phyloP scores from a whole-genome alignment of 78 protist species.

The Dictyostelium intermedium region DNA sequence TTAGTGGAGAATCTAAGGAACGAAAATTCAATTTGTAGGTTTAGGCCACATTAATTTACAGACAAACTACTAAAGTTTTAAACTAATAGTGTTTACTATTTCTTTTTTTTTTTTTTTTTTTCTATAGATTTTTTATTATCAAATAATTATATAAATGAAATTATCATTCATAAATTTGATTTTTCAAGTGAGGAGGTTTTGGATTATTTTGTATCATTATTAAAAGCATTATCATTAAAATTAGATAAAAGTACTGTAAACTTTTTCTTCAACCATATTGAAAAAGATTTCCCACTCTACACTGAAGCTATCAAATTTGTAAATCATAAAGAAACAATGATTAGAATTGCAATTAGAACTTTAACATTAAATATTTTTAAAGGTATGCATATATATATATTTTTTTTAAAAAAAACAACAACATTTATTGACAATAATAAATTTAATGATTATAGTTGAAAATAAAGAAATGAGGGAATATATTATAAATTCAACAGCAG shows the following conservation, averaged over 20 bases:
- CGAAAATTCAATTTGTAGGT: constrained; percentile 84
- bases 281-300: constrained; percentile 92
- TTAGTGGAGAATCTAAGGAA: constrained; percentile 86
- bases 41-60: too few species aligned
- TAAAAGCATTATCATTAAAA: constrained; percentile 91
- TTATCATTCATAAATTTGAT: constrained; percentile 87
- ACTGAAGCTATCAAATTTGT: constrained; percentile 95
- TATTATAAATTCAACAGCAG: constrained; percentile 78
- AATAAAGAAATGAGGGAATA: constrained; percentile 74
- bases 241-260: constrained; percentile 84
- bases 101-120: not conserved
- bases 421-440: not conserved
- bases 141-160: constrained; percentile 91
- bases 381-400: constrained; percentile 21
- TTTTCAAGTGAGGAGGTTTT: constrained; percentile 90
- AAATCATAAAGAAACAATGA: constrained; percentile 92
- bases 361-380: constrained; percentile 90
- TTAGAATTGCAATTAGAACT: constrained; percentile 94
- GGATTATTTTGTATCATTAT: constrained; percentile 91
- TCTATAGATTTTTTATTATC: constrained; percentile 82
- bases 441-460: constrained; percentile 44
- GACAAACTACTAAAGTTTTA: too few species aligned
- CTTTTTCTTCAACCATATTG: constrained; percentile 91
- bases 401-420: not conserved
- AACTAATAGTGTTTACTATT: not conserved